A percentile compares a stretch with the other conserved stretches of the same genome.
phyloP scores from a whole-genome alignment of 2,329 filamentous ascomycete genomes.

The Ilyonectria destructans region DNA sequence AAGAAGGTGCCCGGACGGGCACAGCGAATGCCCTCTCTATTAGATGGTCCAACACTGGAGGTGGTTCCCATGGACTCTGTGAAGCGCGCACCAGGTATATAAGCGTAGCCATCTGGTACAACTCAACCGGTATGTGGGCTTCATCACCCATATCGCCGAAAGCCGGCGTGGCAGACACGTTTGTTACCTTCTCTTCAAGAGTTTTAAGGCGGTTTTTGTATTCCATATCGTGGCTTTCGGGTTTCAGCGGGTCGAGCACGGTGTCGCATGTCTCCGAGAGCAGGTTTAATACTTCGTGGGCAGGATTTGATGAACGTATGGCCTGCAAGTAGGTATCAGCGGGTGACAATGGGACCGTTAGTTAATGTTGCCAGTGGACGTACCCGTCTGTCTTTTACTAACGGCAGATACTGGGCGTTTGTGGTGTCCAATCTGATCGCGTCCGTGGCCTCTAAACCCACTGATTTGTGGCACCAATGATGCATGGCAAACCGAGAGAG shows the following conservation, averaged over 20 bases:
- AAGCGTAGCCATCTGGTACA: slow-evolving; percentile 38
- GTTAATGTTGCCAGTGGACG: not conserved
- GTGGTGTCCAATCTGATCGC: not conserved
- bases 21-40: slow-evolving; percentile 41
- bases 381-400: slow-evolving; percentile 29
- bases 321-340: slow-evolving; percentile 23
- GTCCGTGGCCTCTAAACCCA: not conserved
- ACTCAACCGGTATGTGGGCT: not conserved
- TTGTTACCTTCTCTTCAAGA: slow-evolving; percentile 31
- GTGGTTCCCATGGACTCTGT: slow-evolving; percentile 44
- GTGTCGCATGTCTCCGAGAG: slow-evolving; percentile 38
- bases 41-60: slow-evolving; percentile 39
- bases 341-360: rapidly evolving
- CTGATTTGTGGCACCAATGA: slow-evolving; percentile 35
- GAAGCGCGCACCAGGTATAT: slow-evolving; percentile 42
- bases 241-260: slow-evolving; percentile 32
- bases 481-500: slow-evolving; percentile 40
- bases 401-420: not conserved
- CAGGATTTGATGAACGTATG: slow-evolving; percentile 26
- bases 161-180: not conserved
- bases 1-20: slow-evolving; percentile 33
- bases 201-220: slow-evolving; percentile 30
- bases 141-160: not conserved
- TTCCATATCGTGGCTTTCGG: slow-evolving; percentile 20
- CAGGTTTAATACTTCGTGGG: slow-evolving; percentile 33